Evolutionary conservation across 2,329 filamentous ascomycete genomes (phyloP).

Genomic region (Fusarium ramigenum): DNA sequence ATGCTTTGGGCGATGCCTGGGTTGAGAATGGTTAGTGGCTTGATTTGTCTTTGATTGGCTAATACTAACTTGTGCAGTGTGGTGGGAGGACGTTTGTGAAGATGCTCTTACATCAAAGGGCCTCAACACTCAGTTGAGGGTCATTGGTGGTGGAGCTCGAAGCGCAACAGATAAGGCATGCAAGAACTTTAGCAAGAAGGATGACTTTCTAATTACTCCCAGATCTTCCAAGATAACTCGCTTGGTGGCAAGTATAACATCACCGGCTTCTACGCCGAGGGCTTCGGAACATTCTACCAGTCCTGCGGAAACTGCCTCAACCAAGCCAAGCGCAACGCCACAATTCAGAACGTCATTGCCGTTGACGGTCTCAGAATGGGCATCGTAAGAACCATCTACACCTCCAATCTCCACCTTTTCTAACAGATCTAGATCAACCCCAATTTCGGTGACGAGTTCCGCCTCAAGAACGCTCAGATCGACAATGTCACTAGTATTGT

Average conservation of each 20-base stretch:
- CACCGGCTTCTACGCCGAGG: constrained; percentile 44
- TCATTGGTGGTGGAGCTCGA: constrained; percentile 43
- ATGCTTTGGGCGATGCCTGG: constrained; percentile 45
- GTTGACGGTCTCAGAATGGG: constrained; percentile 38
- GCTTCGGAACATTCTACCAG: constrained; percentile 45
- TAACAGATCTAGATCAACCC: constrained; percentile 37
- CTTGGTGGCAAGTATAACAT: constrained; percentile 46
- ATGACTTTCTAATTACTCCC: rapidly evolving
- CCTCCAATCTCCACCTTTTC: rapidly evolving
- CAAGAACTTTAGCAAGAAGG: too few species aligned
- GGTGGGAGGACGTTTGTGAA: constrained; percentile 47
- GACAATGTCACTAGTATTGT: constrained; percentile 38
- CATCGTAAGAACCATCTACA: constrained; percentile 22
- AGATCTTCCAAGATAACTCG: constrained; percentile 46
- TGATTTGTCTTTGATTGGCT: rapidly evolving
- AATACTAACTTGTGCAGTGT: constrained; percentile 21
- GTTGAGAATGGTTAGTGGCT: constrained; percentile 42
- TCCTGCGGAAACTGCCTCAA: constrained; percentile 45
- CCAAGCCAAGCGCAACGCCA: constrained; percentile 41
- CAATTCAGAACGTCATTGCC: constrained; percentile 44
- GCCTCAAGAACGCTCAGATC: constrained; percentile 42
- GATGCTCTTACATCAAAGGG: constrained; percentile 44
- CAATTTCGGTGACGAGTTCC: constrained; percentile 44
- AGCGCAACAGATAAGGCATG: constrained; percentile 47
- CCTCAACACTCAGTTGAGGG: constrained; percentile 43